These are phyloP conservation scores for Singerocomus rubriflavus DNA, from an alignment of 1,284 basidiomycete species.

Conservation along the genomic window DNA sequence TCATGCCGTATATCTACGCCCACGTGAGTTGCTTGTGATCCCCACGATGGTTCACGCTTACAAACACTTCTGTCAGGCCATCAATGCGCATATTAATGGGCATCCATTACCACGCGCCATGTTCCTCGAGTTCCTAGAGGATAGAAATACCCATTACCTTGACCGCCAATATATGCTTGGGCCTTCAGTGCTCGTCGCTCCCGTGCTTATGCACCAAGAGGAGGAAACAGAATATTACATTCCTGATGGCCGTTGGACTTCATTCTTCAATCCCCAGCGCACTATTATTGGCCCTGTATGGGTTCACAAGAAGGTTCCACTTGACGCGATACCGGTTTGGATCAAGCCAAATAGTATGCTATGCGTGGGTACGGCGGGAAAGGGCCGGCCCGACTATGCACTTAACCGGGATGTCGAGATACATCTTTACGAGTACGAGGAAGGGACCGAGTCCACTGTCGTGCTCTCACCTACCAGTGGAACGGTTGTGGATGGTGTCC, in stretches of 20 bases:
- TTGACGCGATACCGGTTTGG: slow-evolving; percentile 66
- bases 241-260: slow-evolving; percentile 68
- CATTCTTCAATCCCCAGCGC: slow-evolving; percentile 52
- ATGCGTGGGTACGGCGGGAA: slow-evolving; percentile 51
- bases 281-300: slow-evolving; percentile 50
- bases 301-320: slow-evolving; percentile 54
- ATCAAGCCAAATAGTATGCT: slow-evolving; percentile 51
- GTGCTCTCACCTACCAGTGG: slow-evolving; percentile 14
- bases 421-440: slow-evolving; percentile 38
- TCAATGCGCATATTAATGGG: slow-evolving; percentile 46
- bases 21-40: slow-evolving; percentile 41
- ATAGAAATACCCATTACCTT: slow-evolving; percentile 61
- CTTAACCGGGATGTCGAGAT: slow-evolving; percentile 37
- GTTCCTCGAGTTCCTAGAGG: slow-evolving; percentile 70
- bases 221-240: slow-evolving; percentile 67
- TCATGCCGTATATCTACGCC: slow-evolving; percentile 74
- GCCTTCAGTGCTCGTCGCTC: slow-evolving; percentile 68
- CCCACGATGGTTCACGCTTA: neutral
- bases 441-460: slow-evolving; percentile 13
- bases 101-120: slow-evolving; percentile 68
- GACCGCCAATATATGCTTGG: slow-evolving; percentile 73
- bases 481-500: slow-evolving; percentile 3
- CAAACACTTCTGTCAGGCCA: slow-evolving; percentile 41
- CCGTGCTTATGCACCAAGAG: slow-evolving; percentile 58
- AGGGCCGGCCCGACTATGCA: slow-evolving; percentile 65